A percentile compares a stretch with the other conserved stretches of the same genome.
These are phyloP conservation scores for Verticillium nubilum DNA, from an alignment of 2,329 filamentous ascomycete genomes.

Conservation along the genomic window DNA sequence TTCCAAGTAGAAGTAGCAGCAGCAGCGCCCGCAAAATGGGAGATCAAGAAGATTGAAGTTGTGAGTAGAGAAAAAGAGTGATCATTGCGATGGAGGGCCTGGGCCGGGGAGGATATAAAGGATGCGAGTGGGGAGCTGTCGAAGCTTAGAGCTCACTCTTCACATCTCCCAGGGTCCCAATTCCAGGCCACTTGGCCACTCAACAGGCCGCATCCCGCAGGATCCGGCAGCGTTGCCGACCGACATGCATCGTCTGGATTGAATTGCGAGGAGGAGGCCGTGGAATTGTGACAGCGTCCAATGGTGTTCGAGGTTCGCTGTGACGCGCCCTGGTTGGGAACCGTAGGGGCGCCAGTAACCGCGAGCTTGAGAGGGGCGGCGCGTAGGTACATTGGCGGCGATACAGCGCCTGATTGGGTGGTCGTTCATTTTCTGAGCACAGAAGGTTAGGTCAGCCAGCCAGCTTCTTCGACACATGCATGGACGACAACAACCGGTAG, in stretches of 20 bases:
- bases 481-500: too few species aligned
- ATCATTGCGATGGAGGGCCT: neutral
- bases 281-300: neutral
- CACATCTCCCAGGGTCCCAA: neutral
- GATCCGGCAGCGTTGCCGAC: neutral
- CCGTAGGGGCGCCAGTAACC: neutral
- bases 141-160: neutral
- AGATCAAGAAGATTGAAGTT: neutral
- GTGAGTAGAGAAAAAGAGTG: neutral
- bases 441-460: too few species aligned
- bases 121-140: neutral
- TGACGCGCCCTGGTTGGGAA: neutral
- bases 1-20: too few species aligned
- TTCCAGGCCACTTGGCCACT: neutral
- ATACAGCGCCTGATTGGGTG: neutral
- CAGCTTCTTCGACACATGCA: too few species aligned
- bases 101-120: neutral
- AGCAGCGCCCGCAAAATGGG: too few species aligned
- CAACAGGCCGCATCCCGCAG: neutral
- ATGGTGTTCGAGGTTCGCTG: neutral
- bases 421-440: neutral
- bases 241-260: neutral
- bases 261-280: neutral
- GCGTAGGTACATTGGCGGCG: slow-evolving; percentile 2
- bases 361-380: slow-evolving; percentile 1